These are phyloP conservation scores for Chlamydomonas urium DNA, from an alignment of 139 green algal genomes.

Conservation along the genomic window DNA sequence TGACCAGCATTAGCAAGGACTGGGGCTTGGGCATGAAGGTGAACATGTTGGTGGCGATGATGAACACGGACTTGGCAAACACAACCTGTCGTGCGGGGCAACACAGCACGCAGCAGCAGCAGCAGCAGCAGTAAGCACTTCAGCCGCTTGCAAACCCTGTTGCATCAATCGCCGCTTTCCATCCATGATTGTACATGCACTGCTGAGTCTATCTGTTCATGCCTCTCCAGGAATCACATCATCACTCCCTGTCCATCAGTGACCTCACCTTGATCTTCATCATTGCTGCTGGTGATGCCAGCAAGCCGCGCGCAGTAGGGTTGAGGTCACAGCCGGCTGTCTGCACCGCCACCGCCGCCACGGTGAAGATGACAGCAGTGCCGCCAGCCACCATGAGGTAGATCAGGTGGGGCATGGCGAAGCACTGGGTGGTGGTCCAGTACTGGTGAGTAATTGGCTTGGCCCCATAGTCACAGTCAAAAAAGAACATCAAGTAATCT, in stretches of 20 bases:
- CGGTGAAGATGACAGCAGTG: slow-evolving; percentile 8
- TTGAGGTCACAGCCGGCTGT: slow-evolving; percentile 24
- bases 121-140: no score
- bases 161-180: no score
- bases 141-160: no score
- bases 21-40: not conserved
- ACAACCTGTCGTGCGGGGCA: slow-evolving; percentile 6
- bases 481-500: not conserved
- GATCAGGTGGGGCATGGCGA: slow-evolving; percentile 28
- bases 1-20: not conserved
- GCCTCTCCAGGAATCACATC: no score
- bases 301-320: slow-evolving; percentile 12
- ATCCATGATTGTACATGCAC: no score
- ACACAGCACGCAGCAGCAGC: no score
- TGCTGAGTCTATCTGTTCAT: no score
- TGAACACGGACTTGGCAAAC: slow-evolving; percentile 6
- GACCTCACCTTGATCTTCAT: slow-evolving; percentile 13
- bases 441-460: not conserved
- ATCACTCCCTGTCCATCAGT: no score
- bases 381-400: slow-evolving; percentile 8
- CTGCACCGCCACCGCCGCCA: not conserved
- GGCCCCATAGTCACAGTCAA: not conserved
- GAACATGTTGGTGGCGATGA: slow-evolving; percentile 2
- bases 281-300: slow-evolving; percentile 19
- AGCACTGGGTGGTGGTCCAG: slow-evolving; percentile 8